Conservation (phyloP, 371 early-diverging fungal species). For the Thermomucor indicae-seudaticae region DNA sequence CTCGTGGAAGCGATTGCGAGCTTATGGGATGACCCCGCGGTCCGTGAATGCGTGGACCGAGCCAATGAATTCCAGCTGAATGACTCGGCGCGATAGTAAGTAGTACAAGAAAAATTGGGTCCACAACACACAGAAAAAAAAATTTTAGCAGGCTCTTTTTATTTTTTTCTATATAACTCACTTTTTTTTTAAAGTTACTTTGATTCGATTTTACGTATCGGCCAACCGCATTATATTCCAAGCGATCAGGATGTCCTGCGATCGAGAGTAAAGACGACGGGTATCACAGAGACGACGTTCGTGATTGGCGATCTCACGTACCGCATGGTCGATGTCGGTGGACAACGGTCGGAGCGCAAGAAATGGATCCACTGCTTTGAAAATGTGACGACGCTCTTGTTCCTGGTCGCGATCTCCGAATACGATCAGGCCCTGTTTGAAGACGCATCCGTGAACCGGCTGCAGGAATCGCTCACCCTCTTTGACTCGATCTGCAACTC, state of each 20-base stretch:
- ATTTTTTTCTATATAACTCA: background rate
- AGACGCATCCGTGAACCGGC: slow-evolving; percentile 93
- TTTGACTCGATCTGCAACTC: slow-evolving; percentile 79
- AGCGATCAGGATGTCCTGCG: slow-evolving; percentile 85
- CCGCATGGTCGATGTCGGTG: slow-evolving; percentile 94
- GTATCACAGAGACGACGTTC: slow-evolving; percentile 86
- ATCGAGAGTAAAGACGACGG: slow-evolving; percentile 82
- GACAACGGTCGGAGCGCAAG: slow-evolving; percentile 87
- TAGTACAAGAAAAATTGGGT: slow-evolving; percentile 2
- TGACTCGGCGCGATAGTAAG: slow-evolving; percentile 79
- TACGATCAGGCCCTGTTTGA: slow-evolving; percentile 94
- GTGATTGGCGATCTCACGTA: slow-evolving; percentile 75
- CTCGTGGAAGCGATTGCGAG: slow-evolving; percentile 61
- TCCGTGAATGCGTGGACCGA: slow-evolving; percentile 63
- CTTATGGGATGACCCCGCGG: slow-evolving; percentile 78
- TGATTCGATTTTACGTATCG: slow-evolving; percentile 82
- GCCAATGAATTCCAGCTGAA: slow-evolving; percentile 84
- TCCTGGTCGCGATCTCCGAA: slow-evolving; percentile 87
- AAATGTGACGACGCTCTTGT: slow-evolving; percentile 90
- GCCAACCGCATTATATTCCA: slow-evolving; percentile 68
- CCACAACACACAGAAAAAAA: background rate
- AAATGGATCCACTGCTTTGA: slow-evolving; percentile 96
- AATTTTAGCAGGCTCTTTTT: background rate
- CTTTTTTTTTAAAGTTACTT: slow-evolving; percentile 58
- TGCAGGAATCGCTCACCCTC: slow-evolving; percentile 73